These are phyloP conservation scores for Corylus americana DNA, from an alignment of 306 rosid genomes.

Conservation along the genomic window DNA sequence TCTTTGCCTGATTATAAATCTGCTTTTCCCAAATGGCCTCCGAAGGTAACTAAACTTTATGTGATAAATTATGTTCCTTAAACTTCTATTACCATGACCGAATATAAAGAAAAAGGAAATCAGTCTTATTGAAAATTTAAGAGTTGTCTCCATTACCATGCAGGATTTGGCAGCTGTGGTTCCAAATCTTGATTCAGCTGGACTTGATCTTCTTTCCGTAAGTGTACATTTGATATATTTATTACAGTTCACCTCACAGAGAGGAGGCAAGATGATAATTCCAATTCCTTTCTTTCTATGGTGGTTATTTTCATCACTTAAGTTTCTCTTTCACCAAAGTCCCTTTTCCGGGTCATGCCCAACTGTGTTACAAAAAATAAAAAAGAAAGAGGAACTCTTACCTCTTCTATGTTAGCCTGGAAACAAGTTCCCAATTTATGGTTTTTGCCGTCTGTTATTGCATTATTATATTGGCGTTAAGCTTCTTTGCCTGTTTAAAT, in stretches of 20 bases:
- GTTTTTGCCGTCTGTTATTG: not conserved
- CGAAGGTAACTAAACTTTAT: conserved; percentile 57
- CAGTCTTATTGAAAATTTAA: conserved; percentile 7
- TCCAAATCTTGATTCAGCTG: conserved; percentile 83
- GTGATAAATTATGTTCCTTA: conserved; percentile 4
- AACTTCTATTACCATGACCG: not conserved
- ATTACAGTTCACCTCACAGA: conserved; percentile 1
- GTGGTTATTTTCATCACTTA: not conserved
- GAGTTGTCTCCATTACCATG: conserved; percentile 19
- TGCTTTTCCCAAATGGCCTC: conserved; percentile 89
- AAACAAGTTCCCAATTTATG: not conserved
- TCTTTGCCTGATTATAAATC: conserved; percentile 95
- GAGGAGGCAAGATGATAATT: conserved; percentile 20
- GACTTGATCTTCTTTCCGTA: conserved; percentile 89
- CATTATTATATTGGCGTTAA: not conserved
- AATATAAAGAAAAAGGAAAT: not conserved
- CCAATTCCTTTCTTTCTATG: not conserved
- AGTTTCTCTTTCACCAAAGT: not conserved
- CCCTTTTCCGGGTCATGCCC: too few species aligned
- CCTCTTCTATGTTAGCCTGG: not conserved
- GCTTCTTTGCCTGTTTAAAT: not conserved
- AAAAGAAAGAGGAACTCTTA: not conserved
- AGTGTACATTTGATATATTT: conserved; percentile 38
- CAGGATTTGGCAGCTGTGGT: conserved; percentile 81
- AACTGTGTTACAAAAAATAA: not conserved